Conservation (phyloP, 176 grass and related monocot species). For the Ensete glaucum region DNA sequence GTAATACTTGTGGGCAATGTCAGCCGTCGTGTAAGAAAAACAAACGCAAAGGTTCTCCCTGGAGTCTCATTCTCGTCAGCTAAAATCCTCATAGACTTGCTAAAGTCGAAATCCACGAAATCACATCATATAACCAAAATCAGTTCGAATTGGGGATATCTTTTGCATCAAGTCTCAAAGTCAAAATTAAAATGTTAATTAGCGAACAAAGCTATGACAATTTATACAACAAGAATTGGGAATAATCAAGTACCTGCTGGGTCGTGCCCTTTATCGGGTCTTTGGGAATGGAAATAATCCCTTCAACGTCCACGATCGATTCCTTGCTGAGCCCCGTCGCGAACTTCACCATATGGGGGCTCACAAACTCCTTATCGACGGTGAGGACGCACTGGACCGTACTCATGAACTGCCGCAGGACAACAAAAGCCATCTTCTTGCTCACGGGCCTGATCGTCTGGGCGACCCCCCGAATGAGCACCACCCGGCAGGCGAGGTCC, state of each 20-base stretch:
- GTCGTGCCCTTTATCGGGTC: constrained; percentile 86
- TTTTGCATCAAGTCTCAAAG: too few species aligned
- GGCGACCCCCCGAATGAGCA: constrained; percentile 59
- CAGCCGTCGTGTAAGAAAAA: neutral
- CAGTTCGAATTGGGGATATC: too few species aligned
- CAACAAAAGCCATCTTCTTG: constrained; percentile 96
- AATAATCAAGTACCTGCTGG: constrained; percentile 44
- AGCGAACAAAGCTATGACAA: too few species aligned
- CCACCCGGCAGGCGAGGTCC: constrained; percentile 25
- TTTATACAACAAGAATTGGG: neutral
- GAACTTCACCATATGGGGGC: constrained; percentile 86
- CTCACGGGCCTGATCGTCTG: constrained; percentile 57
- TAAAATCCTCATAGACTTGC: neutral
- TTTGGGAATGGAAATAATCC: constrained; percentile 60
- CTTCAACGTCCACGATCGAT: constrained; percentile 75
- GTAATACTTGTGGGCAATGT: too few species aligned
- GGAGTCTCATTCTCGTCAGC: neutral
- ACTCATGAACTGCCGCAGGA: constrained; percentile 62
- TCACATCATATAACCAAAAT: neutral
- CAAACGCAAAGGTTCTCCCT: neutral
- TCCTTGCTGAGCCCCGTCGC: constrained; percentile 74
- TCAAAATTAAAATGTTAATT: too few species aligned
- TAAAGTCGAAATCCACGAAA: neutral
- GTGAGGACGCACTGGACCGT: constrained; percentile 84
- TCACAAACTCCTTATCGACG: constrained; percentile 46